Base-by-base conservation (phyloP, 768 basidiomycete genomes). In the Agaricus sinodeliciosus region DNA sequence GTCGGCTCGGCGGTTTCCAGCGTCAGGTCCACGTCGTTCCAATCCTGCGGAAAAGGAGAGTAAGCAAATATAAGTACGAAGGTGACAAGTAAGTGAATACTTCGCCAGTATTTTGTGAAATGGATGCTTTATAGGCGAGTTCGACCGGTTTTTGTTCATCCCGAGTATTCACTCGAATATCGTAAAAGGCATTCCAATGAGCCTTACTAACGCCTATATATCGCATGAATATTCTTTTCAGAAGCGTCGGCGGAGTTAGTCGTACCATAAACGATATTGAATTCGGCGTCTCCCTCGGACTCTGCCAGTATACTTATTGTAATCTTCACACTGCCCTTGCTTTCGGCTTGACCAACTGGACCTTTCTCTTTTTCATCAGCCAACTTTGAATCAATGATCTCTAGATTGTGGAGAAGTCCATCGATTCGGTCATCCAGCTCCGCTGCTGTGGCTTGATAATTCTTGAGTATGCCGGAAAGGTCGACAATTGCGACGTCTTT, bases 1-100 rank as follows among this genome's bases (percentile, higher is more conserved):
- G 74, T 71, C 0, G 74, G 73, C 1, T 68, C 63, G 1, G 71
- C 67, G 0, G 75, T 78, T 58, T 77, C 74, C 8, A 77, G 69
- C 1, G 67, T 70, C 2, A 76, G 59, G 1, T 70, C 63, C 2
- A 74, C 69, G 51, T 77, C 68, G 0, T 60, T 60, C 75, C 74
- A 79, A 41, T 69, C 65, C 71, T 76, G 11, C n/a, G 40, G 15
- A n/a, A 49, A 9, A 9, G 11, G 4, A 13, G 15, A 35, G 31
- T 19, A 18, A 27, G 7, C 37, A 12, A 43, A 18, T 6, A 27
- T 4, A 36, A 37, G n/a, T 27, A 7, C 22, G 50, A 12, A 13
- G 8, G n/a, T 41, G 37, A 48, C 19, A 48, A 31, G 22, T 5
- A 9, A 13, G 25, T 45, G 3, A 42, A n/a, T 63, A 19, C 74